These are phyloP conservation scores for Colletotrichum trifolii DNA, from an alignment of 2,329 filamentous ascomycete genomes.

Conservation along the genomic window DNA sequence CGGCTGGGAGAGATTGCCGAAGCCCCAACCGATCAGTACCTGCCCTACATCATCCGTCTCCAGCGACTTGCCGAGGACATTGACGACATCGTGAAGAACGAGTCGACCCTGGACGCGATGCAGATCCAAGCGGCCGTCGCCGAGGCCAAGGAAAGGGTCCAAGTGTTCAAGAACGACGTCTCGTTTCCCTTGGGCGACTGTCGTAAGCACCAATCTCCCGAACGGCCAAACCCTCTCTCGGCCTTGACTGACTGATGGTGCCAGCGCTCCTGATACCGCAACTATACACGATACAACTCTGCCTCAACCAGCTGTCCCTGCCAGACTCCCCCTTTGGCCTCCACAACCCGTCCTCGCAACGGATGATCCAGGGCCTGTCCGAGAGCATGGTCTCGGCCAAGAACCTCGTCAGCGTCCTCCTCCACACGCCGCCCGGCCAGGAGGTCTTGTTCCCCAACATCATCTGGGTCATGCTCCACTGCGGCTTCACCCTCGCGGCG, in stretches of 20 bases:
- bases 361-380: constrained; percentile 43
- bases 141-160: constrained; percentile 25
- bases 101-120: constrained; percentile 26
- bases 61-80: constrained; percentile 46
- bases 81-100: constrained; percentile 41
- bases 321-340: constrained; percentile 43
- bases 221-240: rapidly evolving
- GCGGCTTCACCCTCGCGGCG: constrained; percentile 43
- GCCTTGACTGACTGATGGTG: not conserved
- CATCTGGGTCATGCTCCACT: constrained; percentile 47
- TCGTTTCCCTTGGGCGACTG: constrained; percentile 45
- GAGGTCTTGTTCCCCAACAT: constrained; percentile 45
- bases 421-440: constrained; percentile 42
- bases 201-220: constrained; percentile 39
- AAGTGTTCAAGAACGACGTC: constrained; percentile 40
- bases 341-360: constrained; percentile 37
- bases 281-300: constrained; percentile 43
- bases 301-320: constrained; percentile 44
- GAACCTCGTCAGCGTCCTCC: constrained; percentile 43
- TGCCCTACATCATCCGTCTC: constrained; percentile 44
- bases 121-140: constrained; percentile 30
- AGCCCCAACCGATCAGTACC: constrained; percentile 42
- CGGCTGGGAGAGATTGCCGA: constrained; percentile 33
- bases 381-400: constrained; percentile 46
- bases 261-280: constrained; percentile 44